These are phyloP conservation scores for Globisporangium irregulare DNA, from an alignment of 352 stramenopile species.

Conservation along the genomic window DNA sequence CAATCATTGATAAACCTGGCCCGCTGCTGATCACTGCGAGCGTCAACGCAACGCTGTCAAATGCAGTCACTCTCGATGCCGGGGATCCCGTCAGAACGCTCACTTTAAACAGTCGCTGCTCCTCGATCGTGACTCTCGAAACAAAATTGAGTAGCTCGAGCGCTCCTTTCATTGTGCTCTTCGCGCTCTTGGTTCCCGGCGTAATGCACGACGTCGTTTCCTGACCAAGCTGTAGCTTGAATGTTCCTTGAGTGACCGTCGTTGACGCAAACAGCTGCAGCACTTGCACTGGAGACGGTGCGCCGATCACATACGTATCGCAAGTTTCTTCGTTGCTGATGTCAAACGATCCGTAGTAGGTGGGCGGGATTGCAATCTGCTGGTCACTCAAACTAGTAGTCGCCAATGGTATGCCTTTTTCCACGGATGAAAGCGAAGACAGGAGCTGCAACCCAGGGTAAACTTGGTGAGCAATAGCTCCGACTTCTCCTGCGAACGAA, in stretches of 20 bases:
- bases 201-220: slow-evolving; percentile 56
- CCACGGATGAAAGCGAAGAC: slow-evolving; percentile 47
- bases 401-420: slow-evolving; percentile 23
- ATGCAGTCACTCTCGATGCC: slow-evolving; percentile 41
- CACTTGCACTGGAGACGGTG: slow-evolving; percentile 58
- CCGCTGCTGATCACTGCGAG: slow-evolving; percentile 39
- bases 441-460: slow-evolving; percentile 53
- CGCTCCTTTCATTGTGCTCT: slow-evolving; percentile 32
- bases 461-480: slow-evolving; percentile 24
- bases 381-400: slow-evolving; percentile 26
- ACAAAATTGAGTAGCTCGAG: slow-evolving; percentile 48
- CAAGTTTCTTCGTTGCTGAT: slow-evolving; percentile 55
- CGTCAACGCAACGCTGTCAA: slow-evolving; percentile 18
- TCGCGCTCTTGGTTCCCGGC: slow-evolving; percentile 23
- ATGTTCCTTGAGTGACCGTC: slow-evolving; percentile 51
- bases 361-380: slow-evolving; percentile 24
- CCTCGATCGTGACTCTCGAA: slow-evolving; percentile 42
- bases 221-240: slow-evolving; percentile 50
- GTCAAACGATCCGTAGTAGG: slow-evolving; percentile 49
- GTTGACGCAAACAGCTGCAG: slow-evolving; percentile 66
- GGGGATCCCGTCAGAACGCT: slow-evolving; percentile 37
- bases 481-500: slow-evolving; percentile 51
- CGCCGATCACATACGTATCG: slow-evolving; percentile 65
- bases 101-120: slow-evolving; percentile 63
- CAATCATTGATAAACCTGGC: slow-evolving; percentile 26